Base-by-base conservation (phyloP, 192 early-diverging fungal species). In the Funneliformis geosporum region DNA sequence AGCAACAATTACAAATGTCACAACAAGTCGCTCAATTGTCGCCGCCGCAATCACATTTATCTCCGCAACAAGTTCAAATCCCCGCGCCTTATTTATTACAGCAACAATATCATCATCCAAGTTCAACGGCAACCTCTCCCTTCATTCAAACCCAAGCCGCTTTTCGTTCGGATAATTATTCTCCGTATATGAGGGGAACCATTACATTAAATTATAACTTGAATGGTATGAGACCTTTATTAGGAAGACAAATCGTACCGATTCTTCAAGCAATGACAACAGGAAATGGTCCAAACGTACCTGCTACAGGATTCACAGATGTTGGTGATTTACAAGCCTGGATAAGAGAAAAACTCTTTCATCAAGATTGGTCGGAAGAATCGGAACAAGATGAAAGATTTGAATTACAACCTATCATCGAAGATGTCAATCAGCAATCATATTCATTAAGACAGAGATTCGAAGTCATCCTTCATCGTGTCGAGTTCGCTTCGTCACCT, bases 191-290 rank as follows among this genome's bases (percentile, higher is more conserved):
- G 65, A 33, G 25, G 3, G 76, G 42, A 12, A 78, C 25, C 12
- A 50, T 78, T 14, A 65, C 40, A 6, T 78, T 78, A 12, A 78
- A 67, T 47, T 78, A 78, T 38, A 78, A 78, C 40, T 8, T 46
- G 25, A 65, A 55, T 55, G 76, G 43, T 11, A 44, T 67, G 25
- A 38, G 43, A 46, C 4, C 38, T 44, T 47, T 50, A n/a, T 33
- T 68, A n/a, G 76, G 60, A 12, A 64, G 40, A 9, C 0, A 6
- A 7, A 27, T 78, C 2, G 43, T n/a, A 18, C 76, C 64, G 8
- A 2, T 67, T 16, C 64, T 78, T 11, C 4, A 68, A 5, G 3
- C 64, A 1, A 67, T 67, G 2, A 67, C 76, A 21, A 7, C 2
- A n/a, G 39, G 66, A 18, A 7, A 14, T 6, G 67, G 67, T n/a